These are phyloP conservation scores for Mortierella sp. DNA, from an alignment of 371 early-diverging fungal species.

Conservation along the genomic window DNA sequence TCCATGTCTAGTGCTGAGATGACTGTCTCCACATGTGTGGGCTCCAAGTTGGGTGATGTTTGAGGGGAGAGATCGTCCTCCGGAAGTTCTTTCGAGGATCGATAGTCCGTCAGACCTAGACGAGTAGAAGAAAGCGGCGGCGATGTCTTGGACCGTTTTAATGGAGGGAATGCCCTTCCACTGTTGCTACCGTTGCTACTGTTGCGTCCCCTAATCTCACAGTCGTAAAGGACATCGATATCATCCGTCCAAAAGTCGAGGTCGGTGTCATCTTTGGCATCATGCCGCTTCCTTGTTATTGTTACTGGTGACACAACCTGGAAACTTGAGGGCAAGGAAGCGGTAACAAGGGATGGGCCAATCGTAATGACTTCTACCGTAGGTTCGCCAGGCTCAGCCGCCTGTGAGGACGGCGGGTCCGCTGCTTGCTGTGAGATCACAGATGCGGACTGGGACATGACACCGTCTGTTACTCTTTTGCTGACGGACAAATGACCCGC, in stretches of 20 bases:
- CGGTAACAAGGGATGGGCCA: not conserved
- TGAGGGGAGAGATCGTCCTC: slow-evolving; percentile 31
- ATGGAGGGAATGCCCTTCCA: slow-evolving; percentile 26
- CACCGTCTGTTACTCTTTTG: no score
- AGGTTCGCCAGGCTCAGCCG: not conserved
- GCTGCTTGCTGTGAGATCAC: not conserved
- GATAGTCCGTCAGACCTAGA: slow-evolving; percentile 32
- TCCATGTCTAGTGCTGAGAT: slow-evolving; percentile 1
- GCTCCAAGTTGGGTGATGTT: slow-evolving; percentile 35
- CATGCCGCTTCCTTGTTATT: slow-evolving; percentile 17
- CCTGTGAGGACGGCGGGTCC: not conserved
- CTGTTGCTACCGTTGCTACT: not conserved
- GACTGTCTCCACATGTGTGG: slow-evolving; percentile 1
- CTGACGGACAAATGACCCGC: no score
- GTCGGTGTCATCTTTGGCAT: slow-evolving; percentile 20
- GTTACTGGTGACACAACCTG: slow-evolving; percentile 13
- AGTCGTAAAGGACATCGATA: not conserved
- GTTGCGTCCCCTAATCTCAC: not conserved
- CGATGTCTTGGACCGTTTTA: slow-evolving; percentile 45
- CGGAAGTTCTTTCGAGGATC: slow-evolving; percentile 25
- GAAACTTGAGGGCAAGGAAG: not conserved
- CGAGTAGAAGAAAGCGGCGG: slow-evolving; percentile 16
- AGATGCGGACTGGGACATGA: not conserved
- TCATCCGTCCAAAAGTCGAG: not conserved
- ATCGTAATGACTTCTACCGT: not conserved